A percentile compares a stretch with the other conserved stretches of the same genome.
Evolutionary conservation across 805 yeast genomes (phyloP).

Genomic region (Saturnispora besseyi): DNA sequence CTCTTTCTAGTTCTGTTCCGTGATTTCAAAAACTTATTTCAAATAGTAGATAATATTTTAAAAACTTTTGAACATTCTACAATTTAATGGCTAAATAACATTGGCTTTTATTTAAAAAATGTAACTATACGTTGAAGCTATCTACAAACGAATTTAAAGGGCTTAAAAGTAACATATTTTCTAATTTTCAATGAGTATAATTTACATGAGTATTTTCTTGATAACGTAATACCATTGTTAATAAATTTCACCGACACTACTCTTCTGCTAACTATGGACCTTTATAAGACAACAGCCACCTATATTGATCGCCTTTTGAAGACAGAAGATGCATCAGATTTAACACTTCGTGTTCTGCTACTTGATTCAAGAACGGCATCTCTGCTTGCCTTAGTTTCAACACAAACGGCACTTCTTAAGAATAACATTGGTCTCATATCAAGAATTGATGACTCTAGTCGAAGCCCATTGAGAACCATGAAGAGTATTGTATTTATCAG

Average conservation of each 20-base stretch:
- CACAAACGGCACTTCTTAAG: conserved; percentile 76
- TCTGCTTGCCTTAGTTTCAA: conserved; percentile 77
- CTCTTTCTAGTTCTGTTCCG: too few relatives aligned
- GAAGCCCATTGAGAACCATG: conserved; percentile 71
- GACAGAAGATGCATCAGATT: conserved; percentile 11
- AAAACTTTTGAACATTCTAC: too few relatives aligned
- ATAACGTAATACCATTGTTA: neutral
- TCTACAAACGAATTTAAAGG: too few relatives aligned
- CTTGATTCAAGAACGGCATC: conserved; percentile 76
- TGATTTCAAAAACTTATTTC: too few relatives aligned
- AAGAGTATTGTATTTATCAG: conserved; percentile 72
- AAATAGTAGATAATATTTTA: too few relatives aligned
- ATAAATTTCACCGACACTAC: too few relatives aligned
- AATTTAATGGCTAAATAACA: too few relatives aligned
- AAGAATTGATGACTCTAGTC: conserved; percentile 43
- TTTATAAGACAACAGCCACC: conserved; percentile 36
- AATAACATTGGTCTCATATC: conserved; percentile 83
- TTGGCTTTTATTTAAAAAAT: too few relatives aligned
- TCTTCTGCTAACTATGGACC: conserved; percentile 30
- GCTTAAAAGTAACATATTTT: neutral
- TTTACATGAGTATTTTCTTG: neutral
- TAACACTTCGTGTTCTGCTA: conserved; percentile 59
- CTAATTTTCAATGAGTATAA: neutral
- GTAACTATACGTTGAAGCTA: too few relatives aligned
- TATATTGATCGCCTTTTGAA: conserved; percentile 34